phyloP scores from a whole-genome alignment of 2,329 filamentous ascomycete species.

The Colletotrichum spaethianum region DNA sequence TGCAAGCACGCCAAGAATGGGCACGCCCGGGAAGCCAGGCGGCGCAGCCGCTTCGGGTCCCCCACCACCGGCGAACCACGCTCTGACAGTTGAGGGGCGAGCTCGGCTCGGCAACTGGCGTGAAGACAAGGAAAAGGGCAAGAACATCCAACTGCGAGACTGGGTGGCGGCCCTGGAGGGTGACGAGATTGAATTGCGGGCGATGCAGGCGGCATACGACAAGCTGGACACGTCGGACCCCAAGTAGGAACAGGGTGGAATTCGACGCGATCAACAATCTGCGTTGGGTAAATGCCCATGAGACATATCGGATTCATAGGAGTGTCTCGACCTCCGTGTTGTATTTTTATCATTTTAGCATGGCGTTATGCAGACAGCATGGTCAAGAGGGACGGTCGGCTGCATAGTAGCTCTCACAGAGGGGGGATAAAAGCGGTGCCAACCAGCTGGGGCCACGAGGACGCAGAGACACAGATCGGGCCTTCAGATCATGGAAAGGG shows the following conservation, averaged over 20 bases:
- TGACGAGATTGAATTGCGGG: conserved; percentile 78
- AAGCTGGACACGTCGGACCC: conserved; percentile 65
- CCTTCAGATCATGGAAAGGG: not conserved
- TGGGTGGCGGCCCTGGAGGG: conserved; percentile 84
- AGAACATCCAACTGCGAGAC: conserved; percentile 87
- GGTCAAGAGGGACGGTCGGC: conserved; percentile 28
- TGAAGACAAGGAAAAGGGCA: conserved; percentile 83
- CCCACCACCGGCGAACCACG: conserved; percentile 50
- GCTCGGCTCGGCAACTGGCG: conserved; percentile 81
- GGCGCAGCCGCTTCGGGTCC: conserved; percentile 51
- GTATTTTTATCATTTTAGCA: conserved; percentile 52
- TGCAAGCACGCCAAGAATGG: conserved; percentile 63
- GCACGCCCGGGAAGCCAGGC: conserved; percentile 53
- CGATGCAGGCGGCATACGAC: conserved; percentile 72
- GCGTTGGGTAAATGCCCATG: not conserved
- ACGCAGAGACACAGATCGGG: conserved; percentile 10
- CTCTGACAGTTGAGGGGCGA: conserved; percentile 70
- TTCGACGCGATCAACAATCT: not conserved
- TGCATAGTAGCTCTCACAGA: conserved; percentile 15
- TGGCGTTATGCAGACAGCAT: conserved; percentile 49
- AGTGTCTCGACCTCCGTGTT: conserved; percentile 31
- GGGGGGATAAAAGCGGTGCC: not conserved
- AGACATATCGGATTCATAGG: conserved; percentile 13
- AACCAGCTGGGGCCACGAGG: conserved; percentile 6
- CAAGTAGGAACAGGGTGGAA: conserved; percentile 46